Conservation (phyloP, 75 land plant species). For the Pseudotsuga menziesii region DNA sequence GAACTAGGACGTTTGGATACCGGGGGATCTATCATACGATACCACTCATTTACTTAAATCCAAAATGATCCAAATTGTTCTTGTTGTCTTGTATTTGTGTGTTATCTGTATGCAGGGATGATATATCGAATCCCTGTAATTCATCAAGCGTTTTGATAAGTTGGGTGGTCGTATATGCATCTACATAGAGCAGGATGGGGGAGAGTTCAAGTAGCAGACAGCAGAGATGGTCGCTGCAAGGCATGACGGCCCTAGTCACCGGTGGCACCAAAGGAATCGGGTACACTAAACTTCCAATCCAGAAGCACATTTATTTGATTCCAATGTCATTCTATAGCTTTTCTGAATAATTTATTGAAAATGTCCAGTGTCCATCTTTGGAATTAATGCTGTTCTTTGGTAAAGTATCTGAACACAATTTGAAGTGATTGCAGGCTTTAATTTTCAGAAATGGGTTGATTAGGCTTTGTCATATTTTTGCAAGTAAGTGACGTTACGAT, state of each 20-base stretch:
- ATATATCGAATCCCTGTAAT: not conserved
- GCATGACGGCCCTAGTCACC: conserved; percentile 80
- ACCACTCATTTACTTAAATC: too few species aligned
- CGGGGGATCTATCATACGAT: too few species aligned
- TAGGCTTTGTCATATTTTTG: not conserved
- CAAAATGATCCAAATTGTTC: too few species aligned
- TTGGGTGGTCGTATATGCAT: not conserved
- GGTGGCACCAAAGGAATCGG: conserved; percentile 90
- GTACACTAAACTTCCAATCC: conserved; percentile 17
- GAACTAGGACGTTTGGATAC: too few species aligned
- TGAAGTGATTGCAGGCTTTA: not conserved
- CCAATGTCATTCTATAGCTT: not conserved
- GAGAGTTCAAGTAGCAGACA: not conserved
- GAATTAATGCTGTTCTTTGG: not conserved
- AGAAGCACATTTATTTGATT: not conserved
- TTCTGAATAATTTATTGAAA: not conserved
- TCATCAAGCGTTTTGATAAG: not conserved
- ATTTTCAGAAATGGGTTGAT: not conserved
- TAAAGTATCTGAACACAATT: not conserved
- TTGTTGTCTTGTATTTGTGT: too few species aligned
- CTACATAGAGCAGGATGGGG: not conserved
- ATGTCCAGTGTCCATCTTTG: not conserved
- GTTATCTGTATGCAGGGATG: too few species aligned
- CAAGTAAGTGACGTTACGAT: not conserved
- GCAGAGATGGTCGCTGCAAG: conserved; percentile 59